These are phyloP conservation scores for Aspergillus bertholletiae DNA, from an alignment of 495 filamentous ascomycete species.

Conservation along the genomic window DNA sequence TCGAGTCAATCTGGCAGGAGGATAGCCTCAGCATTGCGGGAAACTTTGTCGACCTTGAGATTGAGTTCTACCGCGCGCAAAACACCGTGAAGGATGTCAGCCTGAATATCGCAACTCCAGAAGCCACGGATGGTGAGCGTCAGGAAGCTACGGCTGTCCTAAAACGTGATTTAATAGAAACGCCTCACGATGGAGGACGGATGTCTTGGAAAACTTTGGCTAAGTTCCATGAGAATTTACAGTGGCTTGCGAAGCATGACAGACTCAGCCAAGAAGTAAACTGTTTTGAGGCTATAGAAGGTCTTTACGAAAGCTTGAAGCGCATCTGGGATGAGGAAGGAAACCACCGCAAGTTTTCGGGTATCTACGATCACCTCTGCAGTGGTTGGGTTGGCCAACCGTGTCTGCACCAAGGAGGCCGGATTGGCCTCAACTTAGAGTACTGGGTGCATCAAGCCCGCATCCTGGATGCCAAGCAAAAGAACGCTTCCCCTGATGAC, in stretches of 20 bases:
- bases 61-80: constrained; percentile 43
- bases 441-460: constrained; percentile 76
- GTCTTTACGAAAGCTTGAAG: constrained; percentile 69
- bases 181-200: constrained; percentile 32
- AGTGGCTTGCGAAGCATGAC: constrained; percentile 73
- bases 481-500: constrained; percentile 29
- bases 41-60: constrained; percentile 51
- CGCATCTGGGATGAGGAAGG: constrained; percentile 51
- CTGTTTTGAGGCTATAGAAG: constrained; percentile 84
- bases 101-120: constrained; percentile 42
- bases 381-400: constrained; percentile 66
- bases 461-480: constrained; percentile 34
- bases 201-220: constrained; percentile 57
- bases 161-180: constrained; percentile 44
- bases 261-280: constrained; percentile 78
- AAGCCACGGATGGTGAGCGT: constrained; percentile 38
- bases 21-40: constrained; percentile 70
- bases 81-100: constrained; percentile 45
- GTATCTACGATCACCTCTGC: constrained; percentile 48
- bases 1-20: constrained; percentile 72
- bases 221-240: constrained; percentile 75
- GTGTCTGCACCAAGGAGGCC: constrained; percentile 67
- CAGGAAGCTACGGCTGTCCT: constrained; percentile 50
- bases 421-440: constrained; percentile 73
- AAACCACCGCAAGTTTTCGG: constrained; percentile 40